Evolutionary conservation across 495 filamentous ascomycete genomes (phyloP).

Genomic region (Clohesyomyces aquaticus): DNA sequence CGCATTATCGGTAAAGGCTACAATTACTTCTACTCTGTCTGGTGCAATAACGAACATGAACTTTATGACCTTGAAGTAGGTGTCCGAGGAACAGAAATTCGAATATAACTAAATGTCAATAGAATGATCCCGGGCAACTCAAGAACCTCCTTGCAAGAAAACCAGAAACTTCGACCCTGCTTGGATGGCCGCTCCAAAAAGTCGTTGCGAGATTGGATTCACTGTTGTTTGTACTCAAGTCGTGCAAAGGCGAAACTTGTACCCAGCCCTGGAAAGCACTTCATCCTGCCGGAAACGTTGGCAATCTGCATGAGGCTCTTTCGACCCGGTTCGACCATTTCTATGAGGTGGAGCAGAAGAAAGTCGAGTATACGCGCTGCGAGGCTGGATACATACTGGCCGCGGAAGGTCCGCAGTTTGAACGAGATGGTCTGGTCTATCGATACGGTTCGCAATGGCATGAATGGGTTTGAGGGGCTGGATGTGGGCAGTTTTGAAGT

Average conservation of each 20-base stretch:
- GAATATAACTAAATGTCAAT: neutral
- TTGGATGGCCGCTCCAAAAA: conserved; percentile 20
- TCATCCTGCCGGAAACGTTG: conserved; percentile 43
- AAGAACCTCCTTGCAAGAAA: conserved; percentile 39
- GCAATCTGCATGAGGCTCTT: conserved; percentile 49
- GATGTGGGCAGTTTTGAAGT: neutral
- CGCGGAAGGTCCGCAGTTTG: conserved; percentile 59
- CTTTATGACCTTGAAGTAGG: conserved; percentile 43
- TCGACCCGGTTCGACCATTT: conserved; percentile 58
- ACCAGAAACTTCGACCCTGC: neutral
- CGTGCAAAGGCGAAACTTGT: conserved; percentile 43
- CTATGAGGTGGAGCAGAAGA: conserved; percentile 55
- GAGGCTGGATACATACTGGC: conserved; percentile 64
- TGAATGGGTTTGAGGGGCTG: conserved; percentile 26
- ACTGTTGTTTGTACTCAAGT: conserved; percentile 45
- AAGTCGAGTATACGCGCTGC: conserved; percentile 60
- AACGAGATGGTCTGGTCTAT: conserved; percentile 27
- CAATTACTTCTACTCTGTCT: conserved; percentile 41
- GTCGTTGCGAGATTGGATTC: conserved; percentile 42
- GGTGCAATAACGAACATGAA: conserved; percentile 44
- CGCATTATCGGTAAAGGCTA: conserved; percentile 36
- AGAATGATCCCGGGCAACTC: conserved; percentile 44
- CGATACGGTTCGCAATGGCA: conserved; percentile 46
- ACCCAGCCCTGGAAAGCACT: conserved; percentile 43
- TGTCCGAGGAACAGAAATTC: neutral